These are phyloP conservation scores for Pyrenula massariospora DNA, from an alignment of 495 filamentous ascomycete species.

Conservation along the genomic window DNA sequence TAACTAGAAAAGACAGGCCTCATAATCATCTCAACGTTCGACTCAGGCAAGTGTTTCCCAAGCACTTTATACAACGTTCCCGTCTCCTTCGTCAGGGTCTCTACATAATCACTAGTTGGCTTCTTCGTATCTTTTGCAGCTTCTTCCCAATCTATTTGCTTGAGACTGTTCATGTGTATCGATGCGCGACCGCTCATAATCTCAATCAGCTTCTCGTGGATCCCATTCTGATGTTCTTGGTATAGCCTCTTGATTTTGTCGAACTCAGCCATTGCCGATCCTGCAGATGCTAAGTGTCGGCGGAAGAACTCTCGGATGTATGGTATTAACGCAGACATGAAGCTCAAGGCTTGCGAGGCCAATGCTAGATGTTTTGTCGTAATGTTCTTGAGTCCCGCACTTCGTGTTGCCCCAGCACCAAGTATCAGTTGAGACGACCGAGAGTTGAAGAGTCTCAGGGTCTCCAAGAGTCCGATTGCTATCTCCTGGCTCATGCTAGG, in stretches of 20 bases:
- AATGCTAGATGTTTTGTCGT: slow-evolving; percentile 91
- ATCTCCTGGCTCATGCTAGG: slow-evolving; percentile 82
- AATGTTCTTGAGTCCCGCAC: slow-evolving; percentile 91
- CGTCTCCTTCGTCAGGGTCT: slow-evolving; percentile 82
- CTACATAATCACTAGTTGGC: slow-evolving; percentile 67
- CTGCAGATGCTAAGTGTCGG: slow-evolving; percentile 47
- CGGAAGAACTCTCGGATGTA: slow-evolving; percentile 87
- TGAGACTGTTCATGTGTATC: slow-evolving; percentile 62
- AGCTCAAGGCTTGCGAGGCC: slow-evolving; percentile 79
- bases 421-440: slow-evolving; percentile 88
- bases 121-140: slow-evolving; percentile 16
- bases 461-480: slow-evolving; percentile 56
- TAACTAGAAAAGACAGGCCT: slow-evolving; percentile 79
- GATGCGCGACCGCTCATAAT: slow-evolving; percentile 80
- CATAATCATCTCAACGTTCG: slow-evolving; percentile 78
- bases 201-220: slow-evolving; percentile 90
- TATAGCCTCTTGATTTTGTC: slow-evolving; percentile 82
- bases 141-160: slow-evolving; percentile 62
- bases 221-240: slow-evolving; percentile 86
- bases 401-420: slow-evolving; percentile 80
- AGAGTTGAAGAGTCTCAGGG: slow-evolving; percentile 85
- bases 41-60: slow-evolving; percentile 70
- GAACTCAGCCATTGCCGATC: slow-evolving; percentile 70
- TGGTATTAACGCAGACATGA: slow-evolving; percentile 77
- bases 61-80: slow-evolving; percentile 78